These are phyloP conservation scores for Lavandula angustifolia DNA, from an alignment of 257 asterid species.

Conservation along the genomic window DNA sequence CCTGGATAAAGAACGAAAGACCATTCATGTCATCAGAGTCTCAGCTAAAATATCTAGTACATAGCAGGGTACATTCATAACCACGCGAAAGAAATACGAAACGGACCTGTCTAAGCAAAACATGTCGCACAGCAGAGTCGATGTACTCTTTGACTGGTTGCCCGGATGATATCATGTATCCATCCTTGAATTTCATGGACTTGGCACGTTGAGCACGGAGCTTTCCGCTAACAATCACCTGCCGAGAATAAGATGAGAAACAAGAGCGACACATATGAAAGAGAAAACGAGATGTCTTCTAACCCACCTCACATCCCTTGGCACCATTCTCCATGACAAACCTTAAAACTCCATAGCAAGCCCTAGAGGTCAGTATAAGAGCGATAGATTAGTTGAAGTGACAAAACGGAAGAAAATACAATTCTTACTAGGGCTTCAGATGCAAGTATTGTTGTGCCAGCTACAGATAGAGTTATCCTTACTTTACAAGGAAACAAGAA, in stretches of 20 bases:
- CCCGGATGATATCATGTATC: not conserved
- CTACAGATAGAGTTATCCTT: not conserved
- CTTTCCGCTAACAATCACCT: conserved; percentile 46
- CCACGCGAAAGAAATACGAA: not conserved
- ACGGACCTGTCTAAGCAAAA: conserved; percentile 42
- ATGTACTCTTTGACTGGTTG: conserved; percentile 47
- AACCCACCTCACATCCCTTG: conserved; percentile 44
- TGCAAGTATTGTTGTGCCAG: not conserved
- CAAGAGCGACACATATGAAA: not conserved
- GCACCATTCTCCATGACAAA: conserved; percentile 17
- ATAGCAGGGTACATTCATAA: not conserved
- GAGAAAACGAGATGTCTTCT: not conserved
- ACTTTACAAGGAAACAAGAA: conserved; percentile 8
- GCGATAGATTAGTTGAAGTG: conserved; percentile 8
- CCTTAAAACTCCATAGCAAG: conserved; percentile 48
- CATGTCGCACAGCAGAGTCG: conserved; percentile 45
- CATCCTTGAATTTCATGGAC: conserved; percentile 16
- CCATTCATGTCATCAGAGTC: not conserved
- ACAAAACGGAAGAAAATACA: not conserved
- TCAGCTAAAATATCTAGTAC: not conserved
- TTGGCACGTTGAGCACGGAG: conserved; percentile 47
- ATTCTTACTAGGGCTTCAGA: not conserved
- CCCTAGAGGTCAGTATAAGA: conserved; percentile 26
- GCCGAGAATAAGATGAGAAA: not conserved
- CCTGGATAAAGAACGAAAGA: conserved; percentile 22